Evolutionary conservation across 768 basidiomycete species (phyloP), one percentile per base, ranked within the genome.

Genomic region (Phylloporus sp.): DNA sequence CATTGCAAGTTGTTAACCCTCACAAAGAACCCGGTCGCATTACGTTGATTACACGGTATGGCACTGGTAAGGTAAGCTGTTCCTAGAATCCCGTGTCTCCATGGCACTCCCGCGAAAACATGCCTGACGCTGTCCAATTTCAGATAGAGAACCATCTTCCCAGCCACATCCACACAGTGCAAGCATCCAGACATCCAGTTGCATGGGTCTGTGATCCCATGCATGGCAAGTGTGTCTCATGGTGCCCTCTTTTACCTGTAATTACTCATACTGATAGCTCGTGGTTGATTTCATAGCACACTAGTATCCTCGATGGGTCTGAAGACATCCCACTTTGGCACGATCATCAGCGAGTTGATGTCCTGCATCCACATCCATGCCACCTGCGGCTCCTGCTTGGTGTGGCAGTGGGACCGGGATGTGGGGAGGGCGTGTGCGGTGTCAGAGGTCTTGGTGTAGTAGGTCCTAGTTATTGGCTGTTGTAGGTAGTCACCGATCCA

Each of bases 151-250:
- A 77, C 26, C 77, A 84, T 60, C 83, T 98, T 8, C 77, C 92
- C 0, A 76, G 69, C 0, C 95, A 98, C 66, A 95, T 99, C 65
- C 66, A 69, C 12, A 86, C 84, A 8, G 95, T 99, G 15, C 84
- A 88, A 63, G 56, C 71, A 45, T 86, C 91, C 2, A 81, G 80
- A 0, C 94, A 98, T 65, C 88, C 89, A 2, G 94, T 97, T 3
- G 81, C 86, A 10, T 98, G 95, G 93, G 80, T 95, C 45, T 95
- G 91, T 63, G 97, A 98, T 70, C 94, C 95, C 3, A 98, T 98
- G 95, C 95, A 98, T 60, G 95, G 95, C 73, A 97, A 97, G 92
- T 93, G 63, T 59, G 89, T 78, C 39, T 29, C 53, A 27, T 45
- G 28, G n/a, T 11, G 3, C 13, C 40, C 9, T 4, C 15, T 23